These are phyloP conservation scores for Corymbia maculata DNA, from an alignment of 345 rosid genomes.

Conservation along the genomic window DNA sequence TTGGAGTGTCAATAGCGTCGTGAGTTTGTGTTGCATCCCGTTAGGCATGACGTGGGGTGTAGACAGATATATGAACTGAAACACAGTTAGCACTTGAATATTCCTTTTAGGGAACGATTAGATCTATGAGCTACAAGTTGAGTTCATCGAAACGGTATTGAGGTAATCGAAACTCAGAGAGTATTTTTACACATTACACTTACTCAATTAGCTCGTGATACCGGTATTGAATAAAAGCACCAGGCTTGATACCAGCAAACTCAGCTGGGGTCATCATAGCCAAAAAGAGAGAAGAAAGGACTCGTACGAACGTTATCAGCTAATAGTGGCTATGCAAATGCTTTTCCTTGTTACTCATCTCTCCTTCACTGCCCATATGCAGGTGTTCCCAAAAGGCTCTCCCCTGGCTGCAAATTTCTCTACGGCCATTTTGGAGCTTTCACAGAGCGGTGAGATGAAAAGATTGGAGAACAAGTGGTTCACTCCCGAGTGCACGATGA, in stretches of 20 bases:
- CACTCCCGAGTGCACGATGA: slow-evolving; percentile 2
- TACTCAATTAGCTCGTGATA: background rate
- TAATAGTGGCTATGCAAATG: background rate
- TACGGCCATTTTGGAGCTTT: slow-evolving; percentile 17
- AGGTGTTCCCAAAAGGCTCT: slow-evolving; percentile 41
- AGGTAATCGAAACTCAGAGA: background rate
- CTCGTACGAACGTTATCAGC: background rate
- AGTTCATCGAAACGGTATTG: background rate
- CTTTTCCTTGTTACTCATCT: background rate
- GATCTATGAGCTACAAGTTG: background rate
- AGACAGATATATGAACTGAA: background rate
- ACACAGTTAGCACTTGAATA: background rate
- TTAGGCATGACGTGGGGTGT: background rate
- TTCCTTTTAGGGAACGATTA: background rate
- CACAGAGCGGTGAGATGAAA: slow-evolving; percentile 18
- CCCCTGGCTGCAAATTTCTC: slow-evolving; percentile 30
- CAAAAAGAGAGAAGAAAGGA: background rate
- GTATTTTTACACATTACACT: too few species aligned
- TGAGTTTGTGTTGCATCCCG: background rate
- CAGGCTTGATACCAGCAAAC: background rate
- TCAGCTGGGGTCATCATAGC: background rate
- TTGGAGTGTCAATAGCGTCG: background rate
- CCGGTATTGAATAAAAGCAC: background rate
- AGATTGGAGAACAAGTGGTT: slow-evolving; percentile 19
- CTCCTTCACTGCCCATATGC: background rate